Evolutionary conservation across 495 filamentous ascomycete genomes (phyloP), one percentile per base, ranked within the genome.

Genomic region (Darksidea phi): DNA sequence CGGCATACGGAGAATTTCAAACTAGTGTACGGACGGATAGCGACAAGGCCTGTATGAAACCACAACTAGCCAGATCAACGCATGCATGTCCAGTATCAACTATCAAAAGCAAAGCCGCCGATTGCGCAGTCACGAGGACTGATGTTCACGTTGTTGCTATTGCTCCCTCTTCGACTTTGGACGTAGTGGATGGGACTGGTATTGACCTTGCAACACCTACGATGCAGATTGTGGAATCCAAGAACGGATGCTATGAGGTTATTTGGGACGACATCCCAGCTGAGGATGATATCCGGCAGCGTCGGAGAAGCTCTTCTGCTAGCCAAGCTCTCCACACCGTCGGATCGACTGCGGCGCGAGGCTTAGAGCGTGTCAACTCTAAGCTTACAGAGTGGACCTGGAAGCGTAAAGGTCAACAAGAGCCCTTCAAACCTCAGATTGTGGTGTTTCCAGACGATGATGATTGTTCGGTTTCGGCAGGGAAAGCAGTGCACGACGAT

Each of bases 161-260:
- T 21, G 57, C 57, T 6, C 63, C 63, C 13, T 60, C 57, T 7
- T 59, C 48, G 15, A 5, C n/a, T 3, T 37, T 23, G 12, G 56
- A 52, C 24, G 21, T 21, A 6, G 24, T 43, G 2, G 51, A 61
- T 38, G 57, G 61, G 15, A 28, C n/a, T 10, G 49, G 26, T 23
- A 59, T 58, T 2, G 43, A 54, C 28, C 41, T 43, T 25, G 34
- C 51, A 3, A 66, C 57, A 7, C 56, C 57, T 20, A 66, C 63
- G 1, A 66, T 66, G 63, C 63, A 66, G 26, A 61, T 66, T 4
- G 63, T 66, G 10, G 63, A 66, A 37, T 60, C 63, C 11, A 61
- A 41, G 0, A 42, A 7, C 28, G 64, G 58, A 2, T 45, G 52
- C 15, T 67, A 67, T 32, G 52, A 67, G 45, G 51, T 67, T 28